phyloP scores from a whole-genome alignment of 345 rosid genomes.

The Noccaea caerulescens region DNA sequence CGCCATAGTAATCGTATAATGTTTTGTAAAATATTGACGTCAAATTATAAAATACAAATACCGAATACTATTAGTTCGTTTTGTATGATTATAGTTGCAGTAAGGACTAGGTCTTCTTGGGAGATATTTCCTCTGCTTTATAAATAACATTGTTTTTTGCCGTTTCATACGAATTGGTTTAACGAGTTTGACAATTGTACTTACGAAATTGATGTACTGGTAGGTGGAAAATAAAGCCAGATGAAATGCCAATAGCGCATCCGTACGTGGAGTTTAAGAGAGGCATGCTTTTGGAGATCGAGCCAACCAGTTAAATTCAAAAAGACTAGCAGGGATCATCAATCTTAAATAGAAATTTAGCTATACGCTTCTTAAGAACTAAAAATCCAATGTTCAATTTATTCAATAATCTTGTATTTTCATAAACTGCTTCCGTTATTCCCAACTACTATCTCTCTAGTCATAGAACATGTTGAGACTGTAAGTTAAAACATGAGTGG shows the following conservation, averaged over 20 bases:
- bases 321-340: constrained; percentile 1
- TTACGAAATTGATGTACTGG: neutral
- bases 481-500: neutral
- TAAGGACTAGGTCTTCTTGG: no score
- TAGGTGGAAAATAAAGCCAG: constrained; percentile 74
- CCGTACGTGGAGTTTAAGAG: constrained; percentile 78
- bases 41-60: no score
- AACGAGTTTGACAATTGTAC: constrained; percentile 7
- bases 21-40: no score
- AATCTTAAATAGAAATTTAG: constrained; percentile 3
- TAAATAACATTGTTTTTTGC: no score
- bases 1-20: constrained; percentile 40
- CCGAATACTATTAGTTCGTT: no score
- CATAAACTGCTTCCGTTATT: neutral
- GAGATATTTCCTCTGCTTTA: no score
- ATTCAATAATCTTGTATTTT: neutral
- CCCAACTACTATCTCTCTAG: neutral
- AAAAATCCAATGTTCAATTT: neutral
- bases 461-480: neutral
- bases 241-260: constrained; percentile 74
- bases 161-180: neutral
- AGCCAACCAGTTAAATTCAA: constrained; percentile 38
- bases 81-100: no score
- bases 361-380: neutral
- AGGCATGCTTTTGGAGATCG: constrained; percentile 70